These are phyloP conservation scores for Verticillium dahliae DNA, from an alignment of 2,329 filamentous ascomycete species.

Conservation along the genomic window DNA sequence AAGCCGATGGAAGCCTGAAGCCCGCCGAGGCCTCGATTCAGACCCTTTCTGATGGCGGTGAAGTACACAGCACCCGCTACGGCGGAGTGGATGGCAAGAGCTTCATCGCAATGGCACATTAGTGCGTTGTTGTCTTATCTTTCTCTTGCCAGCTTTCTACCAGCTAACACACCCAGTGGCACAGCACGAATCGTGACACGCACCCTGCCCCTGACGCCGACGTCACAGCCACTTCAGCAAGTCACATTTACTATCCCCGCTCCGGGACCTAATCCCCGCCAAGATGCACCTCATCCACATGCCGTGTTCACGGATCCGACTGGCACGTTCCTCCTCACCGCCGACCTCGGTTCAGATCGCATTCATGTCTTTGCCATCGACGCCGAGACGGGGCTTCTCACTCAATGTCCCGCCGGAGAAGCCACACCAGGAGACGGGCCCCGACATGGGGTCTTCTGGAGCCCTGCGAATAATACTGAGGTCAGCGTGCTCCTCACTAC, in stretches of 20 bases:
- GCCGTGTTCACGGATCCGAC: slow-evolving; percentile 41
- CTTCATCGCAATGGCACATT: slow-evolving; percentile 36
- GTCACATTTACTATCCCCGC: slow-evolving; percentile 32
- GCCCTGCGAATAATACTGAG: slow-evolving; percentile 14
- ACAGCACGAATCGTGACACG: slow-evolving; percentile 36
- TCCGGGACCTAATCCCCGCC: slow-evolving; percentile 40
- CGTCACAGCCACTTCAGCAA: slow-evolving; percentile 24
- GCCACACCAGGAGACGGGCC: slow-evolving; percentile 42
- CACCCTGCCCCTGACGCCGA: slow-evolving; percentile 27
- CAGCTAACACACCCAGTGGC: slow-evolving; percentile 20
- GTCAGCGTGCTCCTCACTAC: slow-evolving; percentile 27
- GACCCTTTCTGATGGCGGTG: slow-evolving; percentile 25
- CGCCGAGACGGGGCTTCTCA: slow-evolving; percentile 33
- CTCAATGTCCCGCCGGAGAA: slow-evolving; percentile 33
- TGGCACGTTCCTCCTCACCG: slow-evolving; percentile 39
- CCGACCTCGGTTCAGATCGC: slow-evolving; percentile 48
- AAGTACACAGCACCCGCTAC: slow-evolving; percentile 33
- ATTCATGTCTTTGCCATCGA: slow-evolving; percentile 47
- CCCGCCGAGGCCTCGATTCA: slow-evolving; percentile 16
- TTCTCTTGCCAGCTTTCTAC: background rate
- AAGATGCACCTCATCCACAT: slow-evolving; percentile 50
- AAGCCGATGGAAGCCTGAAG: slow-evolving; percentile 21
- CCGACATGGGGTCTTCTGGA: slow-evolving; percentile 46
- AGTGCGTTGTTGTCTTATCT: slow-evolving; percentile 23
- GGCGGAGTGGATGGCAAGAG: slow-evolving; percentile 27